Evolutionary conservation across 2,329 filamentous ascomycete species (phyloP), one percentile per base, ranked within the genome.

Genomic region (Pseudogymnoascus sp.): DNA sequence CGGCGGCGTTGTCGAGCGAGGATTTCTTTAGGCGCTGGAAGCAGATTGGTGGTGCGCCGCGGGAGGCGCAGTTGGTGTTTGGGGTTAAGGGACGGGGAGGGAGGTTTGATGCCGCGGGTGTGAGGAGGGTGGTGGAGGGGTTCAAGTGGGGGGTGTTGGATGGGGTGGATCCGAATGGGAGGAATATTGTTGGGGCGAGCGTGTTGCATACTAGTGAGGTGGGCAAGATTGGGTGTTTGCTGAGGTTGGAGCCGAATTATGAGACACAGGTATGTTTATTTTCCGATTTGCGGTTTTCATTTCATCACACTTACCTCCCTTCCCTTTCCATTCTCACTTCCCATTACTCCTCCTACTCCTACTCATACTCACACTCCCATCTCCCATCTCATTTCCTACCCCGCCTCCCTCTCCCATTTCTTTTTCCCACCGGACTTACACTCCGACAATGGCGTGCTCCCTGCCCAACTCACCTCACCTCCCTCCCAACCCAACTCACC

Each of bases 1-100:
- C 90, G 0, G 93, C 95, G 0, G 89, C 95, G 63, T 80, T 99
- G 40, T 85, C 85, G 6, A 86, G 89, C 0, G 95, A 99, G 61
- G 95, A 99, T 73, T 99, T 98, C 77, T 99, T 99, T 84, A 97
- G 96, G 81, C 84, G 96, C 61, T 99, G 95, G 95, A 96, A 96
- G 81, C 95, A 99, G 77, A 98, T 99, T 70, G 95, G 95, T 11
- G 91, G 90, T 4, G 85, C 86, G 1, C 88, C 93, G 1, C 85
- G 96, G 31, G 96, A 99, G 75, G 88, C 90, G 0, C 95, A 99
- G 74, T 84, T 84, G 59, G 91, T 98, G 33, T 96, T 99, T 75
- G 86, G 88, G 0, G 74, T 93, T 10, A 76, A 79, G 1, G 74
- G 74, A 1, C 80, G 84, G 64, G 87, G 88, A 66, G 35, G 56